phyloP scores from a whole-genome alignment of 345 rosid genomes.

The Stellera chamaejasme region DNA sequence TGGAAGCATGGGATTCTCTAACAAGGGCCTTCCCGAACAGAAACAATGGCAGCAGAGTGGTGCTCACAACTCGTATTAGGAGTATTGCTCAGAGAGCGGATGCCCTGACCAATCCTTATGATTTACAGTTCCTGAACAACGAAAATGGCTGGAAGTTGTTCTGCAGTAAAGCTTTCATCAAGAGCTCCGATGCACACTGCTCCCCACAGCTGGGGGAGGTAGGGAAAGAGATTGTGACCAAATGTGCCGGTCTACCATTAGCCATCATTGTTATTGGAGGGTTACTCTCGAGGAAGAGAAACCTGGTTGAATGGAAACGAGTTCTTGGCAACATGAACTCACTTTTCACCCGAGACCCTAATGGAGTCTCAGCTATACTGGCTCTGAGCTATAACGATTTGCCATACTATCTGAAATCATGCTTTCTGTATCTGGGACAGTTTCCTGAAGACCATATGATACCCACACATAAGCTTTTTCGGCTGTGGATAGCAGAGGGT shows the following conservation, averaged over 20 bases:
- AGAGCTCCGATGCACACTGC: not conserved
- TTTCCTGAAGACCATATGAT: constrained; percentile 21
- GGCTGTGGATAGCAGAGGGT: constrained; percentile 23
- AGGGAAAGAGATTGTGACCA: constrained; percentile 19
- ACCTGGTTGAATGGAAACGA: constrained; percentile 18
- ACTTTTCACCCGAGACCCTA: constrained; percentile 11
- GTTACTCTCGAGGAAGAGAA: constrained; percentile 19
- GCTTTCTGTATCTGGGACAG: constrained; percentile 20
- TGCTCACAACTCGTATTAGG: constrained; percentile 18
- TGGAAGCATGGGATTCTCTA: constrained; percentile 15
- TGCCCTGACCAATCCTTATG: constrained; percentile 8
- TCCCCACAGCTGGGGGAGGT: constrained; percentile 18
- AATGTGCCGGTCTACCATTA: constrained; percentile 23
- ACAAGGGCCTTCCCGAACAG: constrained; percentile 15
- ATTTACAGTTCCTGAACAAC: constrained; percentile 10
- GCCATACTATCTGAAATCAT: constrained; percentile 22
- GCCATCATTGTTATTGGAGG: constrained; percentile 25
- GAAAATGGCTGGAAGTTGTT: constrained; percentile 23
- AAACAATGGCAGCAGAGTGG: constrained; percentile 19
- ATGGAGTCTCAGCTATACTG: constrained; percentile 20
- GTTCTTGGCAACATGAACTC: constrained; percentile 17
- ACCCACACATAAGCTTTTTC: constrained; percentile 13
- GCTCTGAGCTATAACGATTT: constrained; percentile 24
- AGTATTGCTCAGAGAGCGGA: constrained; percentile 16
- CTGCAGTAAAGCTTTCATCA: constrained; percentile 14